Base-by-base conservation (phyloP, 2,329 filamentous ascomycete species). In the Mycosphaerella sp. region DNA sequence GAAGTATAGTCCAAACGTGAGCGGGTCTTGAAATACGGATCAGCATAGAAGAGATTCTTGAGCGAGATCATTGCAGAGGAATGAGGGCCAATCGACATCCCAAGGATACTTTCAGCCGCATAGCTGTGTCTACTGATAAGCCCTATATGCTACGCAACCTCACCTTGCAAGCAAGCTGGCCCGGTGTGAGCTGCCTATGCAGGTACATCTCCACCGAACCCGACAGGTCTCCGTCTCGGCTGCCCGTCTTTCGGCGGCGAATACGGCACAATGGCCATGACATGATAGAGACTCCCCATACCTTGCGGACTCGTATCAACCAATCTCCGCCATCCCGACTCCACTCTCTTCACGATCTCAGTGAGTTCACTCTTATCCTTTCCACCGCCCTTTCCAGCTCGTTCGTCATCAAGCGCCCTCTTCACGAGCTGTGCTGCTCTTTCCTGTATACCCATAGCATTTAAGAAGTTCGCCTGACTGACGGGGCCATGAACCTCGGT, bases 201-300 rank as follows among this genome's bases (percentile, higher is more conserved):
- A 8, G 25, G 41, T 6, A 70, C 62, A 64, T 75, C 82, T 0
- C 91, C 93, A 0, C 93, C 93, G 73, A 98, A 97, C 0, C 93
- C 93, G 49, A 95, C 89, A 2, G 91, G 91, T 53, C 84, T 78
- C 62, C 89, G 81, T 54, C 74, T 77, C 1, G 86, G 84, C 32
- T 77, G 79, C 57, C 86, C 87, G 69, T 90, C 86, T 28, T 52
- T 48, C 0, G 48, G 48, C 7, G 69, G 64, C 40, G 58, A 61
- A 57, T 71, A 69, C 0, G 93, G 93, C 62, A 97, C 66, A 62
- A 98, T 88, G 10, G 90, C 87, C 77, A 98, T 78, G 18, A 82
- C 90, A 72, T 97, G 96, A 69, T 98, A 98, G 17, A 95, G 74
- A 72, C 85, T 90, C 0, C 93, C 93, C 93, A 98, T 98, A 0